Evolutionary conservation across 257 asterid species (phyloP).

Genomic region (Salvia hispanica): DNA sequence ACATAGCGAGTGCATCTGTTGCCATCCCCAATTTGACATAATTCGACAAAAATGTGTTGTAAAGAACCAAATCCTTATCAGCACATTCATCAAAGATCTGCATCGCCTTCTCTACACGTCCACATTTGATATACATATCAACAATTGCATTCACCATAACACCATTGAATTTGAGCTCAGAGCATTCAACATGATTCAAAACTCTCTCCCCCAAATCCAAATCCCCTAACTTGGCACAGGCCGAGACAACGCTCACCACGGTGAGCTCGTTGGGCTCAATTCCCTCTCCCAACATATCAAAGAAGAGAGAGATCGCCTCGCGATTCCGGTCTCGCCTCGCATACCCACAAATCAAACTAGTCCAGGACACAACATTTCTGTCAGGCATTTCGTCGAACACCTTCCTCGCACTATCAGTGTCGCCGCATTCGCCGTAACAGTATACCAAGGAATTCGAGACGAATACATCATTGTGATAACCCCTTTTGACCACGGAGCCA

Average conservation of each 20-base stretch:
- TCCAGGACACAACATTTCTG: constrained; percentile 61
- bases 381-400: constrained; percentile 59
- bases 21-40: constrained; percentile 46
- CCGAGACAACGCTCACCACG: constrained; percentile 43
- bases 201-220: constrained; percentile 46
- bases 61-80: constrained; percentile 50
- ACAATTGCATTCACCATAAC: constrained; percentile 56
- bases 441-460: constrained; percentile 49
- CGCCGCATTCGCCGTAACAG: constrained; percentile 54
- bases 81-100: constrained; percentile 40
- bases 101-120: constrained; percentile 46
- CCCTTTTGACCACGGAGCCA: constrained; percentile 46
- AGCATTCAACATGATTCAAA: constrained; percentile 29
- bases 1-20: constrained; percentile 44
- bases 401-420: constrained; percentile 47
- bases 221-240: constrained; percentile 54
- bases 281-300: constrained; percentile 48
- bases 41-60: constrained; percentile 56
- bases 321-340: constrained; percentile 35
- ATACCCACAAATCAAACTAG: constrained; percentile 58
- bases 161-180: constrained; percentile 38
- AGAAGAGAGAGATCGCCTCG: constrained; percentile 57
- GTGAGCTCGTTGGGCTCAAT: constrained; percentile 51
- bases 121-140: constrained; percentile 65
- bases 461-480: constrained; percentile 40